Evolutionary conservation across 2,329 filamentous ascomycete genomes (phyloP).

Genomic region (Talaromyces pinophilus): DNA sequence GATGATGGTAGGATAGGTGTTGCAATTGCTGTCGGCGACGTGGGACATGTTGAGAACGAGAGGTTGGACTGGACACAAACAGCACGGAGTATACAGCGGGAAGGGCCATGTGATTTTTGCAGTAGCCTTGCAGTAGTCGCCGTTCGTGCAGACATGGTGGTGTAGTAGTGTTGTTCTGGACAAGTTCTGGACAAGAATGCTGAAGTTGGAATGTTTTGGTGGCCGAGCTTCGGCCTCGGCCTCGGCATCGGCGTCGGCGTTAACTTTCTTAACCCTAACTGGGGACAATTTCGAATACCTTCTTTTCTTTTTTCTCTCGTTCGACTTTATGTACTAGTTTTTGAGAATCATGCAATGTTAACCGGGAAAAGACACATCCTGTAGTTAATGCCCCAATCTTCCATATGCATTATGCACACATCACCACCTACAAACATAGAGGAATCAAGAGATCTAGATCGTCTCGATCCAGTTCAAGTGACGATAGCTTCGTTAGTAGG

Average conservation of each 20-base stretch:
- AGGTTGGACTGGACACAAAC: neutral
- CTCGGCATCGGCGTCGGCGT: neutral
- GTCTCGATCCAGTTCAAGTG: neutral
- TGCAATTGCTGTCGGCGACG: neutral
- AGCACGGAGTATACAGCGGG: neutral
- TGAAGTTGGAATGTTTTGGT: neutral
- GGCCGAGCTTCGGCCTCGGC: neutral
- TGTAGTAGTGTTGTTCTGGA: neutral
- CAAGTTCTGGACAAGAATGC: neutral
- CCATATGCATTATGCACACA: neutral
- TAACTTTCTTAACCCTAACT: neutral
- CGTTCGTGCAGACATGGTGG: neutral
- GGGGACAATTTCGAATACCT: neutral
- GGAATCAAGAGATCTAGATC: neutral
- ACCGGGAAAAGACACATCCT: neutral
- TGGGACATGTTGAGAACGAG: neutral
- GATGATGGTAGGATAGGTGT: neutral
- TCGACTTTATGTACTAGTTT: neutral
- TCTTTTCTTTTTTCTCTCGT: neutral
- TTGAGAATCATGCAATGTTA: neutral
- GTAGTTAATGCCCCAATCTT: neutral
- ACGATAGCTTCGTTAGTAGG: neutral
- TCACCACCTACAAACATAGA: neutral
- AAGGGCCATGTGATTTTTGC: neutral
- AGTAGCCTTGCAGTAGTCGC: neutral